phyloP scores from a whole-genome alignment of 2,329 filamentous ascomycete genomes.

The Cladophialophora immunda region DNA sequence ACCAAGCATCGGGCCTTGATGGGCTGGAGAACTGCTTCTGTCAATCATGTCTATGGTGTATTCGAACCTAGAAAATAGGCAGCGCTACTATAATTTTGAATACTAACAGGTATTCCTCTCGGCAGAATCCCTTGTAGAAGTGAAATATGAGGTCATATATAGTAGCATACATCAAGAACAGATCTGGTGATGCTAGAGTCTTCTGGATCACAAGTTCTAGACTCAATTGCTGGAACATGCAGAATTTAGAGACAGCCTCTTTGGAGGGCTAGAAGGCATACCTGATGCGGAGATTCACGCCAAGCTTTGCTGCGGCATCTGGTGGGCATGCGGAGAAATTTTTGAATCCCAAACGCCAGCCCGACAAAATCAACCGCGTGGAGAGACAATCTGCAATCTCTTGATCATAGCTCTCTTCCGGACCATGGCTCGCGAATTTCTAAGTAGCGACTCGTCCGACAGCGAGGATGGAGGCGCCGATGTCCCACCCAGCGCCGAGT shows the following conservation, averaged over 20 bases:
- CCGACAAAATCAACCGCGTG: background rate
- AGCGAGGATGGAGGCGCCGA: slow-evolving; percentile 52
- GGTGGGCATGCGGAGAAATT: slow-evolving; percentile 20
- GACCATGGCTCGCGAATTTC: slow-evolving; percentile 42
- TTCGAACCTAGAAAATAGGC: too few species aligned
- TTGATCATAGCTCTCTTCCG: background rate
- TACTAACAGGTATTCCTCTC: too few species aligned
- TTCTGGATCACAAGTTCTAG: background rate
- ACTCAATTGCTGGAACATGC: background rate
- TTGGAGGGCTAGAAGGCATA: background rate
- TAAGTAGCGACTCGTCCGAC: slow-evolving; percentile 50
- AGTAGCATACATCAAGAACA: too few species aligned
- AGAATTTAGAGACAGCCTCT: background rate
- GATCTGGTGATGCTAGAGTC: background rate
- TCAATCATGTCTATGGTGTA: too few species aligned
- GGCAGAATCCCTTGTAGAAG: too few species aligned
- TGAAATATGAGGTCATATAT: too few species aligned
- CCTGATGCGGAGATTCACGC: slow-evolving; percentile 7
- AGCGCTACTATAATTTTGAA: too few species aligned
- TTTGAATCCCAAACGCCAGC: background rate
- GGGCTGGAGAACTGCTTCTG: too few species aligned
- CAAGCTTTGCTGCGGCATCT: slow-evolving; percentile 8
- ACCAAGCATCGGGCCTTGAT: too few species aligned
- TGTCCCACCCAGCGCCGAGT: slow-evolving; percentile 48
- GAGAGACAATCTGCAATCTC: background rate